Conservation (phyloP, 2,329 filamentous ascomycete genomes). For the Pezicula carpinea region DNA sequence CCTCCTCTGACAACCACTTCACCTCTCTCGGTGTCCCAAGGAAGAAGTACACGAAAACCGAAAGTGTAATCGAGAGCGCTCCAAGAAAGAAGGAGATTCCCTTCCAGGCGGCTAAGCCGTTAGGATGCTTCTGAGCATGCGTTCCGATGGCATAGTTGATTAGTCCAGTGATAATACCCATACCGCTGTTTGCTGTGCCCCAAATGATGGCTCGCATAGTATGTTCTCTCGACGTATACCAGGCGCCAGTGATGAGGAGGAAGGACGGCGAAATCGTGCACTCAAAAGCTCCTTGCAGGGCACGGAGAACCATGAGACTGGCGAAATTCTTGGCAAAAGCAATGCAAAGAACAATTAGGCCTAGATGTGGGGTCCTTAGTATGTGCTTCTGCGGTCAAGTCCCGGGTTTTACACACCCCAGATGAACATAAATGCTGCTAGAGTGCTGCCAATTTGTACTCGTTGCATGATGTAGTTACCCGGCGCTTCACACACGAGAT, state of each 20-base stretch:
- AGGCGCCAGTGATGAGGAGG: slow-evolving; percentile 29
- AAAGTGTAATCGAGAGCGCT: not conserved
- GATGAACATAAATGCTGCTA: not conserved
- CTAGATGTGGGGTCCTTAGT: not conserved
- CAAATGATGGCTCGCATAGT: slow-evolving; percentile 28
- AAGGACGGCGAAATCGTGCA: slow-evolving; percentile 28
- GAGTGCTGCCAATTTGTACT: not conserved
- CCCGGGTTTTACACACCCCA: not conserved
- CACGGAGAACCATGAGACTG: slow-evolving; percentile 26
- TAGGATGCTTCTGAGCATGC: not conserved
- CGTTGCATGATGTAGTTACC: not conserved
- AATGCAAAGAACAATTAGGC: not conserved
- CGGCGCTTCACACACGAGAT: not conserved
- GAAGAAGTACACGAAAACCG: not conserved
- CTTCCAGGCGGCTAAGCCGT: not conserved
- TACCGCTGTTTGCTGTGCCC: slow-evolving; percentile 29
- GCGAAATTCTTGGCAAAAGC: slow-evolving; percentile 24
- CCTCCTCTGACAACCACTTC: not conserved
- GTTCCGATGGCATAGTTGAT: slow-evolving; percentile 24
- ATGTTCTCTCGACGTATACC: slow-evolving; percentile 30
- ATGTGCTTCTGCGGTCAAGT: not conserved
- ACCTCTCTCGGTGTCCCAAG: not conserved
- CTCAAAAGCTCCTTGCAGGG: slow-evolving; percentile 27
- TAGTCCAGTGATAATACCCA: slow-evolving; percentile 28
- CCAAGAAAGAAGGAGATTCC: not conserved